These are phyloP conservation scores for Croton laevigatus DNA, from an alignment of 441 rosid genomes.

Conservation along the genomic window DNA sequence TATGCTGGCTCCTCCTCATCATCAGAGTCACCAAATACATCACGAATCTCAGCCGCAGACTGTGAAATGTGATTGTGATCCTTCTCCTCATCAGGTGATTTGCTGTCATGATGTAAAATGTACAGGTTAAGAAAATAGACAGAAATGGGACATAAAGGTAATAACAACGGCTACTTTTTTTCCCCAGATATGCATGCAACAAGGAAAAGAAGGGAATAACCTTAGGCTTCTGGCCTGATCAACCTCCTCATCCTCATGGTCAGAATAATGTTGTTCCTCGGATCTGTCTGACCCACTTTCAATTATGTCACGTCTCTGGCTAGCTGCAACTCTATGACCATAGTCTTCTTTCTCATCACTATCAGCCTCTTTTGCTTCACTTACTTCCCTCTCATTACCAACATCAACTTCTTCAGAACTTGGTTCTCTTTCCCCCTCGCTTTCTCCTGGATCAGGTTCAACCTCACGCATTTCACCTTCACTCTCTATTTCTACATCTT, in stretches of 20 bases:
- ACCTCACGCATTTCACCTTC: constrained; percentile 62
- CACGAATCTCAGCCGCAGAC: constrained; percentile 86
- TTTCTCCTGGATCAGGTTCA: constrained; percentile 83
- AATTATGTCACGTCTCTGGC: constrained; percentile 56
- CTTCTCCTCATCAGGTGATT: constrained; percentile 65
- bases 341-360: constrained; percentile 76
- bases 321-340: constrained; percentile 53
- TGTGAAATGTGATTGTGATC: constrained; percentile 45
- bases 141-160: not conserved
- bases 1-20: constrained; percentile 80
- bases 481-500: constrained; percentile 65
- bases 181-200: not conserved
- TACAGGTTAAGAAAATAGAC: constrained; percentile 12
- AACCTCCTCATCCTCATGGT: constrained; percentile 87
- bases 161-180: not conserved
- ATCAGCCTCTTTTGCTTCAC: constrained; percentile 61
- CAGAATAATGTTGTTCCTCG: constrained; percentile 62
- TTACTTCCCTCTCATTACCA: constrained; percentile 67
- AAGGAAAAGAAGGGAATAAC: constrained; percentile 30
- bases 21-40: constrained; percentile 97
- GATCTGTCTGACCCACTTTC: constrained; percentile 94
- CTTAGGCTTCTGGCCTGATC: constrained; percentile 73
- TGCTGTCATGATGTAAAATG: constrained; percentile 34
- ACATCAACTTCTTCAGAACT: constrained; percentile 74
- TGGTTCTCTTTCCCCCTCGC: constrained; percentile 92